phyloP scores from a whole-genome alignment of 768 basidiomycete genomes.

The Pulveroboletus sp. region DNA sequence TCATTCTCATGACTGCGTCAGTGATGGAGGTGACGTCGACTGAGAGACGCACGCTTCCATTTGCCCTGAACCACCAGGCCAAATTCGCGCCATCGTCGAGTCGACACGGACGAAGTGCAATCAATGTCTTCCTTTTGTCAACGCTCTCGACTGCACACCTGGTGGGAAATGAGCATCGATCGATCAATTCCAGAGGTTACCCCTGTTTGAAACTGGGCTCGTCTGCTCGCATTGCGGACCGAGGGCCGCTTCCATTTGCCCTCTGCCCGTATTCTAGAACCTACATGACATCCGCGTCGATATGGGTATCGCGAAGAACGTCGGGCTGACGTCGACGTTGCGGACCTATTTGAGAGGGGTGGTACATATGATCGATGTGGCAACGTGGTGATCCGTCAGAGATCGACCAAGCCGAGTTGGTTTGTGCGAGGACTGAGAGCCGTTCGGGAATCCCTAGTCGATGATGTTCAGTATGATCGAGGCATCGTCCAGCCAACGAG shows the following conservation, averaged over 20 bases:
- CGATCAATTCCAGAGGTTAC: not conserved
- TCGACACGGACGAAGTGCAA: no score
- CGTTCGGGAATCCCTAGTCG: not conserved
- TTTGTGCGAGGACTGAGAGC: not conserved
- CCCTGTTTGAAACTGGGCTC: not conserved
- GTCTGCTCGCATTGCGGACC: not conserved
- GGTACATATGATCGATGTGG: not conserved
- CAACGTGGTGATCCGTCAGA: not conserved
- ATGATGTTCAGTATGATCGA: not conserved
- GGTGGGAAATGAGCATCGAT: not conserved
- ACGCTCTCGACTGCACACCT: no score
- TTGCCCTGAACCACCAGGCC: not conserved
- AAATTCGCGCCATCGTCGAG: not conserved
- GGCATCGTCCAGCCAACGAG: not conserved
- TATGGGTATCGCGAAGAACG: not conserved
- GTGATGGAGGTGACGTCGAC: no score
- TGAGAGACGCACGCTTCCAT: not conserved
- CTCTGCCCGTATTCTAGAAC: no score
- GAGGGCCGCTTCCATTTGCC: not conserved
- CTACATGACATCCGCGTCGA: not conserved
- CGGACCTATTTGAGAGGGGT: no score
- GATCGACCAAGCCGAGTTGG: not conserved
- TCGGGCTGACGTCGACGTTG: no score
- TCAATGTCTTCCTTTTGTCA: not conserved
- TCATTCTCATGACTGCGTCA: no score